A percentile compares a stretch with the other conserved stretches of the same genome.
Conservation (phyloP, 805 yeast genomes). For the Priceomyces haplophilus region DNA sequence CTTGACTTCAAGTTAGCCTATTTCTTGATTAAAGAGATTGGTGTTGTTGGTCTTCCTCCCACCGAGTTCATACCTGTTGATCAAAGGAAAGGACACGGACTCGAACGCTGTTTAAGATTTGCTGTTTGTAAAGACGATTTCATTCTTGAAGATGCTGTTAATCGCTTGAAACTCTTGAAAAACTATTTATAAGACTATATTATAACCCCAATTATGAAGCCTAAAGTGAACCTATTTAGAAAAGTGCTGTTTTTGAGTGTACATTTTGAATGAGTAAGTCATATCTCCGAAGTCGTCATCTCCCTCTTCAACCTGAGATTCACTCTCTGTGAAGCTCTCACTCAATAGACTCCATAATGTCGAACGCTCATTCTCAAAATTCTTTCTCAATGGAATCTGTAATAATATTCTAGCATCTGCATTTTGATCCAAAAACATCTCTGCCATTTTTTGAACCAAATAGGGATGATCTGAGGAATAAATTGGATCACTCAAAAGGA, state of each 20-base stretch:
- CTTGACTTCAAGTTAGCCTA: conserved; percentile 85
- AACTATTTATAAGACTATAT: conserved; percentile 40
- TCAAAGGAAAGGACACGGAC: conserved; percentile 58
- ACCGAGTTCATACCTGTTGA: conserved; percentile 83
- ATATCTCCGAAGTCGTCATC: conserved; percentile 83
- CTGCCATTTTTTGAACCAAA: conserved; percentile 63
- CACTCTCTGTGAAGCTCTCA: conserved; percentile 30
- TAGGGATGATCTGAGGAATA: conserved; percentile 80
- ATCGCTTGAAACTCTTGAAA: conserved; percentile 66
- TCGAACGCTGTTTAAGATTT: conserved; percentile 84
- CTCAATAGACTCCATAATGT: conserved; percentile 55
- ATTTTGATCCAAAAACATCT: conserved; percentile 34
- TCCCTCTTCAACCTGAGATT: conserved; percentile 55
- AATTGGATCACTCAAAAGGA: conserved; percentile 83
- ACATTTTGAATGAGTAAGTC: conserved; percentile 50
- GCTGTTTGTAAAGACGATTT: conserved; percentile 94
- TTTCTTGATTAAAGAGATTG: conserved; percentile 89
- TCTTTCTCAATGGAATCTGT: conserved; percentile 72
- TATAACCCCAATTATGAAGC: not conserved
- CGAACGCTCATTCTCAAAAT: conserved; percentile 63
- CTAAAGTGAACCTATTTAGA: not conserved
- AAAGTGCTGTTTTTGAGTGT: conserved; percentile 7
- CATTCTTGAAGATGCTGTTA: conserved; percentile 76
- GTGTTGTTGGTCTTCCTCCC: conserved; percentile 96
- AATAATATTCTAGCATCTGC: conserved; percentile 50